phyloP scores from a whole-genome alignment of 1,139 yeast genomes.

The Zygoascus hellenicus region DNA sequence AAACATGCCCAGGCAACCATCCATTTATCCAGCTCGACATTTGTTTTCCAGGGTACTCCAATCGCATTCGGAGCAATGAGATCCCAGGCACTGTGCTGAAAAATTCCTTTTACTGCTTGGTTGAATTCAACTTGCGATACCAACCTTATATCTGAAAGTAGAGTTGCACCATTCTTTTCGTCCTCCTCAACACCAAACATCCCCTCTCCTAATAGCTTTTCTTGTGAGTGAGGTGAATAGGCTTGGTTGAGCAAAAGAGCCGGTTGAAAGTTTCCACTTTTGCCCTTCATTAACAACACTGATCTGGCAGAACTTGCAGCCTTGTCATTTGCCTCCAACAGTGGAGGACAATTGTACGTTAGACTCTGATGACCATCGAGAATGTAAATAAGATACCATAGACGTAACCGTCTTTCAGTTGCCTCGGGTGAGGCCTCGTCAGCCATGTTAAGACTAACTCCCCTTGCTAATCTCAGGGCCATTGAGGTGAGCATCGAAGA shows the following conservation, averaged over 20 bases:
- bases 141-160: slow-evolving; percentile 47
- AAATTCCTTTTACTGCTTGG: slow-evolving; percentile 57
- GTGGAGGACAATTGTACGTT: slow-evolving; percentile 52
- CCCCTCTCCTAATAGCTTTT: neutral
- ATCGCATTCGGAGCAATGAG: slow-evolving; percentile 53
- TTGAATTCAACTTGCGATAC: slow-evolving; percentile 70
- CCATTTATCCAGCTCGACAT: slow-evolving; percentile 67
- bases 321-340: slow-evolving; percentile 44
- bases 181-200: neutral
- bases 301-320: slow-evolving; percentile 10
- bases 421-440: slow-evolving; percentile 14
- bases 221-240: neutral
- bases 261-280: neutral
- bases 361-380: slow-evolving; percentile 67
- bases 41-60: slow-evolving; percentile 64
- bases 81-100: slow-evolving; percentile 59
- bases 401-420: slow-evolving; percentile 38
- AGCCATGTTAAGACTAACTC: slow-evolving; percentile 42
- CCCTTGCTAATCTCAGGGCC: slow-evolving; percentile 60
- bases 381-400: slow-evolving; percentile 65
- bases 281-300: neutral
- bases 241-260: slow-evolving; percentile 1
- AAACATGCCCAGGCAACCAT: slow-evolving; percentile 77
- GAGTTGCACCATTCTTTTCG: slow-evolving; percentile 23
- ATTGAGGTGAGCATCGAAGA: slow-evolving; percentile 62